Percentiles rank a stretch among this genome's conserved stretches.
phyloP scores from a whole-genome alignment of 1,284 basidiomycete species.

The Albatrellus sp. region DNA sequence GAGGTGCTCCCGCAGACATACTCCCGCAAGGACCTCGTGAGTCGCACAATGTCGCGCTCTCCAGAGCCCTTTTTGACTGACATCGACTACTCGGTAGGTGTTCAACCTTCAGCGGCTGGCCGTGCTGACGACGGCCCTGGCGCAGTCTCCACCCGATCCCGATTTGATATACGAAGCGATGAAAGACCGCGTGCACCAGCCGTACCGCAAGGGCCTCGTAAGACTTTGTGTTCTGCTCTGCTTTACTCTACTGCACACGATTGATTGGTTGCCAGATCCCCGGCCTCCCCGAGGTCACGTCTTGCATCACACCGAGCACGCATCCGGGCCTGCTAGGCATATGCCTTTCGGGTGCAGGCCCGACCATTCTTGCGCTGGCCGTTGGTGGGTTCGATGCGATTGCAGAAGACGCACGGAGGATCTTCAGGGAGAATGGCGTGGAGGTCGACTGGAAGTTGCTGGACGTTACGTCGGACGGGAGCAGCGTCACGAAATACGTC shows the following conservation, averaged over 20 bases:
- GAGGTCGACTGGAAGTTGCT: conserved; percentile 78
- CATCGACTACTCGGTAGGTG: conserved; percentile 41
- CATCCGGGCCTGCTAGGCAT: conserved; percentile 95
- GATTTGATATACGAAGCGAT: conserved; percentile 97
- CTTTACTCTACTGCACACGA: background rate
- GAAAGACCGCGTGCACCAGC: conserved; percentile 98
- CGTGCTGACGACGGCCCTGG: conserved; percentile 93
- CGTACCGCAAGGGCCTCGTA: conserved; percentile 83
- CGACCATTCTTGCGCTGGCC: conserved; percentile 95
- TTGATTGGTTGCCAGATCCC: conserved; percentile 61
- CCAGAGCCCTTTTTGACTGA: background rate
- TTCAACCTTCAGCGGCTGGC: conserved; percentile 97
- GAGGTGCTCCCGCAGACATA: conserved; percentile 80
- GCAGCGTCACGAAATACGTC: conserved; percentile 17
- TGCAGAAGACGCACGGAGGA: conserved; percentile 65
- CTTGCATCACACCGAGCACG: conserved; percentile 73
- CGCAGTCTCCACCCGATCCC: conserved; percentile 82
- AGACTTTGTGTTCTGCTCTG: conserved; percentile 15
- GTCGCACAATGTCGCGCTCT: conserved; percentile 26
- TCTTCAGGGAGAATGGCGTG: conserved; percentile 64
- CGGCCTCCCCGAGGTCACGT: conserved; percentile 84
- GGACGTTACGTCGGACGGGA: conserved; percentile 44
- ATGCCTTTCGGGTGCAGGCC: conserved; percentile 95
- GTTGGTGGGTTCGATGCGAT: conserved; percentile 76
- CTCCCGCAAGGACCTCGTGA: conserved; percentile 82